phyloP scores from a whole-genome alignment of 1,139 yeast species.

The Dujonia santamariae region DNA sequence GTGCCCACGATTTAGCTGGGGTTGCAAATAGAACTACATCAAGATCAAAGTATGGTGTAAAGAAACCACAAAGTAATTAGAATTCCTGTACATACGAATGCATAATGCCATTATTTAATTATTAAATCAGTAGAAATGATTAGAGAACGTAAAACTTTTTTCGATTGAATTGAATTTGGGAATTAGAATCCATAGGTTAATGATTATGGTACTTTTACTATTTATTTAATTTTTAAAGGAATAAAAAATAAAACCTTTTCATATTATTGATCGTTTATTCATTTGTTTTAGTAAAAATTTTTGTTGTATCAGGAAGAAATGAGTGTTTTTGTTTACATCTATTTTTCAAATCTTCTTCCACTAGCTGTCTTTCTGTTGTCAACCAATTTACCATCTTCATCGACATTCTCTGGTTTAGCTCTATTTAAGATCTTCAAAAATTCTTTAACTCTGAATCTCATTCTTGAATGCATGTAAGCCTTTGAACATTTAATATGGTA shows the following conservation, averaged over 20 bases:
- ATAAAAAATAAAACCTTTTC: too few species aligned
- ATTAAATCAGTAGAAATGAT: too few species aligned
- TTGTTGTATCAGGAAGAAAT: too few species aligned
- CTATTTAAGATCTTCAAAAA: conserved; percentile 93
- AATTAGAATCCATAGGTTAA: too few species aligned
- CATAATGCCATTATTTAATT: too few species aligned
- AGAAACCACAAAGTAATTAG: conserved; percentile 54
- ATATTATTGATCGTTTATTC: too few species aligned
- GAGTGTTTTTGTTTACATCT: too few species aligned
- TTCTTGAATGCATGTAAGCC: conserved; percentile 97
- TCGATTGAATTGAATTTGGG: too few species aligned
- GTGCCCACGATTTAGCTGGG: conserved; percentile 90
- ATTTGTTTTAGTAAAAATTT: neutral
- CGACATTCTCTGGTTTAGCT: conserved; percentile 91
- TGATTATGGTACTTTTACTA: too few species aligned
- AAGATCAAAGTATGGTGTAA: conserved; percentile 91
- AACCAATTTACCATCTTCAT: conserved; percentile 56
- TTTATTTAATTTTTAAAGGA: too few species aligned
- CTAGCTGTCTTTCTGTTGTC: conserved; percentile 78
- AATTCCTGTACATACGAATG: conserved; percentile 3
- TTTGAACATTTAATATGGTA: conserved; percentile 97
- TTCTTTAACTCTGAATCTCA: conserved; percentile 93
- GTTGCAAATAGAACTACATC: conserved; percentile 91
- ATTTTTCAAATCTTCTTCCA: conserved; percentile 66
- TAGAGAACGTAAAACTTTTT: too few species aligned